Conservation (phyloP, 306 rosid species). For the Malus orientalis region DNA sequence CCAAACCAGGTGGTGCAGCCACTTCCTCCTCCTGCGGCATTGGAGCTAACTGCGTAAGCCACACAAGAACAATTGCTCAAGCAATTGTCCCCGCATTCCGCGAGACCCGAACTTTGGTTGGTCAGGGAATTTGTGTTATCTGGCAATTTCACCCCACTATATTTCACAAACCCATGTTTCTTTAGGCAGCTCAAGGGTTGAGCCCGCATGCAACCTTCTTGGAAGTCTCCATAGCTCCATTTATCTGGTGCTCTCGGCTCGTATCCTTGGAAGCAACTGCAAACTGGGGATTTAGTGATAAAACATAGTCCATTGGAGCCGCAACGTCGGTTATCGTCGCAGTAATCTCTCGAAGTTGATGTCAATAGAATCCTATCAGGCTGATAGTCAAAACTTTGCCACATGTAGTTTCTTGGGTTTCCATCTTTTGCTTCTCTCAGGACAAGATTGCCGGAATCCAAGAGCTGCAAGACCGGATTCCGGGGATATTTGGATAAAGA, state of each 20-base stretch:
- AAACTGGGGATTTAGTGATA: background rate
- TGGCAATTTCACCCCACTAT: slow-evolving; percentile 28
- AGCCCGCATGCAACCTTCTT: slow-evolving; percentile 38
- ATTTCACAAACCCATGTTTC: slow-evolving; percentile 16
- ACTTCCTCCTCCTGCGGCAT: slow-evolving; percentile 30
- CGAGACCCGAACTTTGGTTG: slow-evolving; percentile 24
- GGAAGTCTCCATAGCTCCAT: slow-evolving; percentile 22
- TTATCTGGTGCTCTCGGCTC: slow-evolving; percentile 18
- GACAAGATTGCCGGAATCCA: slow-evolving; percentile 19
- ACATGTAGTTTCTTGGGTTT: background rate
- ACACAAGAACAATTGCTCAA: slow-evolving; percentile 46
- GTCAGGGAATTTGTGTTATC: slow-evolving; percentile 27
- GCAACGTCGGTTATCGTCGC: slow-evolving; percentile 19
- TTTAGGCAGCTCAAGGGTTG: slow-evolving; percentile 23
- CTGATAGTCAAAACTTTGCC: background rate
- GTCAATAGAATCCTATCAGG: background rate
- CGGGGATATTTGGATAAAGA: background rate
- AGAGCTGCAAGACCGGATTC: background rate
- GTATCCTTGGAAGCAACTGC: slow-evolving; percentile 34
- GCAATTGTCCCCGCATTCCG: slow-evolving; percentile 38
- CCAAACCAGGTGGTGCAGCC: slow-evolving; percentile 53
- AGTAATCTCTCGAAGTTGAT: background rate
- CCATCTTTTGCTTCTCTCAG: background rate
- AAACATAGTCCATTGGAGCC: slow-evolving; percentile 27
- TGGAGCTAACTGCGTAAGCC: slow-evolving; percentile 34